A percentile compares a stretch with the other conserved stretches of the same genome.
Evolutionary conservation across 78 protist species (phyloP).

Genomic region (Dictyostelium intermedium): DNA sequence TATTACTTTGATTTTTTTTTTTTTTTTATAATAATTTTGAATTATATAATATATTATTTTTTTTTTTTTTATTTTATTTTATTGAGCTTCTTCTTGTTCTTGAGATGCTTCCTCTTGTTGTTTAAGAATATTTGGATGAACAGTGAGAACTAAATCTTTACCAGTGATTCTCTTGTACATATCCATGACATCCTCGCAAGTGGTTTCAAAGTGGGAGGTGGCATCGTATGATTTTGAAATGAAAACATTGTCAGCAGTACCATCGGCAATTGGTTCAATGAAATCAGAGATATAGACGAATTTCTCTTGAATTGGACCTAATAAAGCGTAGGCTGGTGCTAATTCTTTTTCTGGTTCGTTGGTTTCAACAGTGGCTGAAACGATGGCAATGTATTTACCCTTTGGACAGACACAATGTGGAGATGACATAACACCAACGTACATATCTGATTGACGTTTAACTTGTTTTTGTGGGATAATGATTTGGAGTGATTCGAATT

Average conservation of each 20-base stretch:
- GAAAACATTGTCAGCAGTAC: constrained; percentile 81
- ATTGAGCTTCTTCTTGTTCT: not conserved
- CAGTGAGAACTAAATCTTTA: constrained; percentile 76
- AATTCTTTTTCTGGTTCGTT: constrained; percentile 95
- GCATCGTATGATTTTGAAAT: constrained; percentile 92
- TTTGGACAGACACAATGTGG: constrained; percentile 93
- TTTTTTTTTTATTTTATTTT: not conserved
- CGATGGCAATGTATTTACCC: constrained; percentile 96
- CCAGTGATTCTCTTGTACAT: constrained; percentile 87
- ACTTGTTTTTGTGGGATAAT: constrained; percentile 96
- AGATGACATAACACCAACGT: constrained; percentile 89
- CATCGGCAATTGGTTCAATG: constrained; percentile 89
- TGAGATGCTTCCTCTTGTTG: constrained; percentile 47
- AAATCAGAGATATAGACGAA: constrained; percentile 77
- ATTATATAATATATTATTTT: not conserved
- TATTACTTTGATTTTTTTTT: not conserved
- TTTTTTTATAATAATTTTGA: not conserved
- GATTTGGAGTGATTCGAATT: constrained; percentile 90
- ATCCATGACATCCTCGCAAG: constrained; percentile 87
- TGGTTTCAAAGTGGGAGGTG: constrained; percentile 94
- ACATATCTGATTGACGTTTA: constrained; percentile 92
- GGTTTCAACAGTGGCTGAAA: constrained; percentile 94
- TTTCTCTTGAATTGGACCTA: constrained; percentile 90
- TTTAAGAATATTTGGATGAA: constrained; percentile 40
- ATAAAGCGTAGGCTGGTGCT: constrained; percentile 90